Evolutionary conservation across 2,329 filamentous ascomycete species (phyloP).

Genomic region (Trematosphaeria pertusa): DNA sequence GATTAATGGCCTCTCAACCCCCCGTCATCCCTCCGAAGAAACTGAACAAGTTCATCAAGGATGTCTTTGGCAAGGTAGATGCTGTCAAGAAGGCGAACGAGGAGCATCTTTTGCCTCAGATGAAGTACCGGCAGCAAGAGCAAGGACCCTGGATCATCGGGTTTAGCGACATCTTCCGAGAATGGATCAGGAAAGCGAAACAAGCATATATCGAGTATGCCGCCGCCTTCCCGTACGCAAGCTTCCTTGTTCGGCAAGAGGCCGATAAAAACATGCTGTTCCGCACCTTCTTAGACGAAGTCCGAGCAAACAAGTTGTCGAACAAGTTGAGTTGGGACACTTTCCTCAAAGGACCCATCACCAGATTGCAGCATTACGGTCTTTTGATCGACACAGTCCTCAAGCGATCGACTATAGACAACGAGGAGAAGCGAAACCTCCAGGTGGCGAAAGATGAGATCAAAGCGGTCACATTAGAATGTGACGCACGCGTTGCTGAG

Average conservation of each 20-base stretch:
- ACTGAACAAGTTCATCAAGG: slow-evolving; percentile 77
- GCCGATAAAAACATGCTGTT: slow-evolving; percentile 85
- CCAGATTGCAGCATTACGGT: slow-evolving; percentile 87
- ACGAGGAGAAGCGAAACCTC: slow-evolving; percentile 87
- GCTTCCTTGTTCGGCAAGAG: slow-evolving; percentile 83
- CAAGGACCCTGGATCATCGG: slow-evolving; percentile 94
- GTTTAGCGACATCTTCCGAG: slow-evolving; percentile 95
- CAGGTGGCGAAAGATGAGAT: slow-evolving; percentile 89
- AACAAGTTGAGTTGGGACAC: slow-evolving; percentile 91
- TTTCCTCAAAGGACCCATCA: slow-evolving; percentile 92
- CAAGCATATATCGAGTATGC: slow-evolving; percentile 91
- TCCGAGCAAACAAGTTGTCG: slow-evolving; percentile 77
- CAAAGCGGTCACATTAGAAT: slow-evolving; percentile 85
- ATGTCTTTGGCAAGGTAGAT: slow-evolving; percentile 91
- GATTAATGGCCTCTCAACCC: slow-evolving; percentile 74
- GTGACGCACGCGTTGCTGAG: slow-evolving; percentile 89
- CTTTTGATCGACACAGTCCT: slow-evolving; percentile 83
- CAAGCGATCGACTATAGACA: slow-evolving; percentile 82
- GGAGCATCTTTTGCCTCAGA: slow-evolving; percentile 86
- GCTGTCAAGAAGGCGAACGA: slow-evolving; percentile 90
- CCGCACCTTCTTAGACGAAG: slow-evolving; percentile 81
- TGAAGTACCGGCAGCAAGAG: slow-evolving; percentile 96
- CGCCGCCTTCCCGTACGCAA: slow-evolving; percentile 82
- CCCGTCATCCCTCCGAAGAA: slow-evolving; percentile 81
- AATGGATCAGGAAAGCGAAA: slow-evolving; percentile 97